Evolutionary conservation across 768 basidiomycete species (phyloP).

Genomic region (Suillus tomentosus): DNA sequence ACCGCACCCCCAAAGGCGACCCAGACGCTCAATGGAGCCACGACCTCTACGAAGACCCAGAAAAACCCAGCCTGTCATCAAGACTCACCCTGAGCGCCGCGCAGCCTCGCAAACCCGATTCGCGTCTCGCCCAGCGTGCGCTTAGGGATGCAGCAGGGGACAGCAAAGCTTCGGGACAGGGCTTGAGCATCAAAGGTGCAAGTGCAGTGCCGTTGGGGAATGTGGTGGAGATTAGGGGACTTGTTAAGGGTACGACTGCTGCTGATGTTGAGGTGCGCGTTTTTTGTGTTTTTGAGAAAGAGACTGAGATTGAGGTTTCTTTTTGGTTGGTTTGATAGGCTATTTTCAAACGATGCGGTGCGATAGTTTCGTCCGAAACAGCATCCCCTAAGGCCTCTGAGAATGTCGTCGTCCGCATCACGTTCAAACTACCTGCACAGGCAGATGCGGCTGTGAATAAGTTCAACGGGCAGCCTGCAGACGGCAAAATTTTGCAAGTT

Average conservation of each 20-base stretch:
- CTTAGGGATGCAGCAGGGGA: slow-evolving; percentile 57
- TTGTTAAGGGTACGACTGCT: slow-evolving; percentile 75
- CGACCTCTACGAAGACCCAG: slow-evolving; percentile 64
- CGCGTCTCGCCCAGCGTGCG: slow-evolving; percentile 59
- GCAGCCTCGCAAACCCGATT: slow-evolving; percentile 54
- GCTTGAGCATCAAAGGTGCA: slow-evolving; percentile 72
- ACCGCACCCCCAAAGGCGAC: slow-evolving; percentile 64
- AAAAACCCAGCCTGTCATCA: slow-evolving; percentile 55
- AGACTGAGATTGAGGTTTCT: neutral
- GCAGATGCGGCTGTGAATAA: slow-evolving; percentile 70
- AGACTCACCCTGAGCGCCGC: slow-evolving; percentile 49
- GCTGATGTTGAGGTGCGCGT: slow-evolving; percentile 64
- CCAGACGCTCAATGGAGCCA: slow-evolving; percentile 70
- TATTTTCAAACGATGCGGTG: slow-evolving; percentile 81
- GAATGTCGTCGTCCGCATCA: slow-evolving; percentile 65
- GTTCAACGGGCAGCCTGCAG: slow-evolving; percentile 81
- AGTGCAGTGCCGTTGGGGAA: slow-evolving; percentile 53
- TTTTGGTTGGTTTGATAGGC: slow-evolving; percentile 37
- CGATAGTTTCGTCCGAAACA: slow-evolving; percentile 48
- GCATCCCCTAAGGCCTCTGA: slow-evolving; percentile 21
- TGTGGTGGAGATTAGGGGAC: slow-evolving; percentile 72
- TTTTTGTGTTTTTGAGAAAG: neutral
- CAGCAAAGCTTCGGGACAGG: slow-evolving; percentile 18
- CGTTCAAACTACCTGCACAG: slow-evolving; percentile 63
- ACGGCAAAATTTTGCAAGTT: slow-evolving; percentile 74